These are phyloP conservation scores for Phycomyces blakesleeanus DNA, from an alignment of 192 early-diverging fungal species.

Conservation along the genomic window DNA sequence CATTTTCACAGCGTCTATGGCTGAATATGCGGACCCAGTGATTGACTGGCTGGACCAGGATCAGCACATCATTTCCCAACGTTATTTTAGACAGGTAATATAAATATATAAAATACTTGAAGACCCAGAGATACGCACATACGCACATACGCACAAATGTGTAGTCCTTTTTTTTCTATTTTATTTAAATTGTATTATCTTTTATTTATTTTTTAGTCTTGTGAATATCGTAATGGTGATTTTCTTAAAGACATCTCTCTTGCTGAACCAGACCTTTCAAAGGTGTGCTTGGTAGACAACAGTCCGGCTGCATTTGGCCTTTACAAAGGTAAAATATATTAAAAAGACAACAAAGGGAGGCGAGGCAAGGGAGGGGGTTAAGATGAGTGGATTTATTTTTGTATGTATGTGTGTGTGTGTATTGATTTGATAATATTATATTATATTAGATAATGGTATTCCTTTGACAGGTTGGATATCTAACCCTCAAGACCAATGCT, in stretches of 20 bases:
- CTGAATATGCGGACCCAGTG: constrained; percentile 92
- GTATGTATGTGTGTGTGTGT: too few species aligned
- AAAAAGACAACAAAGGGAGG: not conserved
- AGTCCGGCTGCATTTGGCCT: constrained; percentile 70
- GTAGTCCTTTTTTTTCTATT: too few species aligned
- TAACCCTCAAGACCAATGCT: constrained; percentile 72
- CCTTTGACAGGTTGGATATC: constrained; percentile 85
- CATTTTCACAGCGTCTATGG: constrained; percentile 88
- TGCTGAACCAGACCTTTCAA: constrained; percentile 68
- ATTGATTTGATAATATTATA: too few species aligned
- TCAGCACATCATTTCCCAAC: constrained; percentile 60
- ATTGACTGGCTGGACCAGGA: constrained; percentile 84
- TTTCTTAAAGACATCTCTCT: constrained; percentile 72
- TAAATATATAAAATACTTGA: not conserved
- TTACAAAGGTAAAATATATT: constrained; percentile 56
- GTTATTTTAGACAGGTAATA: constrained; percentile 78
- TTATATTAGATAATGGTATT: constrained; percentile 90
- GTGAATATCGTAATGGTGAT: constrained; percentile 59
- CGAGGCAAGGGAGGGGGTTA: too few species aligned
- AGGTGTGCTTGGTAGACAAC: constrained; percentile 84
- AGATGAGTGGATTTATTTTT: too few species aligned
- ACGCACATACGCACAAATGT: too few species aligned
- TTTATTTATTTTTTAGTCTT: constrained; percentile 69
- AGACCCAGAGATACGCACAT: too few species aligned
- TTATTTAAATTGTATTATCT: too few species aligned